Base-by-base conservation (phyloP, 805 yeast genomes). In the Zygosaccharomyces gambellarensis region DNA sequence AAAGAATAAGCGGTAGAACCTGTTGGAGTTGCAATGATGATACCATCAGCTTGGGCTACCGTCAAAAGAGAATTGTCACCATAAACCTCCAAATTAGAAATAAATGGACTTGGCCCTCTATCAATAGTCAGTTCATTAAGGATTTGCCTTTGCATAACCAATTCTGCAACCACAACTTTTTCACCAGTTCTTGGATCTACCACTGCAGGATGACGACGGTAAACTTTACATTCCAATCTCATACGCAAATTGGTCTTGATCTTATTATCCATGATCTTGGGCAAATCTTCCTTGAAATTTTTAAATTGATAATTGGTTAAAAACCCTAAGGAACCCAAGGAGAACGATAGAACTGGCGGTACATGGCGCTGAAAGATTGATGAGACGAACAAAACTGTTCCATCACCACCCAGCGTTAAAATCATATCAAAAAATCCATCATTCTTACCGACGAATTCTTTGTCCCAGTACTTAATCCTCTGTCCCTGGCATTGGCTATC, bases 1-100 rank as follows among this genome's bases (percentile, higher is more conserved):
- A 92, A 73, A 0, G 97, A 90, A 67, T 92, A 92, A 0, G 98
- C 98, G 0, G 98, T 92, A 1, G 97, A 89, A 0, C 97, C 97
- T 0, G 97, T 90, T 3, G 97, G 97, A 0, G 97, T 90, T 0
- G 96, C 95, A 30, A 90, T 77, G 48, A 92, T 90, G 14, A 90
- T 71, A 0, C 97, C 97, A 68, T 90, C 97, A 0, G 97, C 97
- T 66, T 89, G 96, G 1, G 95, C 94, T 22, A 87, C 85, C 0
- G 98, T 90, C 48, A 90, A 72, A 29, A 90, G 71, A 9, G 87
- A 81, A 23, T 86, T 89, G 66, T 92, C 94, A 3, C 97, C 96
- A 59, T 86, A 90, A 23, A 92, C 70, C 62, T 92, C 97, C 49
- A 92, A 74, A 79, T 85, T 86, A 0, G 97, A 86, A 7, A 90